Conservation (phyloP, 352 stramenopile species). For the Thalassiosira livingstoniorum region DNA sequence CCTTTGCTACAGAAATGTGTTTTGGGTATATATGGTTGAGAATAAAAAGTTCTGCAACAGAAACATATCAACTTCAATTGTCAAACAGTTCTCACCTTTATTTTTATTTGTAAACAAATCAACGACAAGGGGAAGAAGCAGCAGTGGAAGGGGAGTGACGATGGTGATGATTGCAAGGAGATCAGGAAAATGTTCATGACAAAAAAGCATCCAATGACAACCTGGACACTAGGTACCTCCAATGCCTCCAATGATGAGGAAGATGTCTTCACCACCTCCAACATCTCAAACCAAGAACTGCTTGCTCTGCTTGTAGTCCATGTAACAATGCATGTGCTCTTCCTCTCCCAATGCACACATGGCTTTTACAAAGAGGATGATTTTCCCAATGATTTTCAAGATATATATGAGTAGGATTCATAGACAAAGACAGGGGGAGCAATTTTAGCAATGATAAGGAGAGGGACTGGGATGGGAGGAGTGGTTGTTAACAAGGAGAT, state of each 20-base stretch:
- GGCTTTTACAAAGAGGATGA: conserved; percentile 83
- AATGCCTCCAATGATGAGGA: conserved; percentile 66
- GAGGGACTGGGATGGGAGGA: conserved; percentile 2
- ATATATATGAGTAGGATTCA: conserved; percentile 23
- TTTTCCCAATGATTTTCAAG: neutral
- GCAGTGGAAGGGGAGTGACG: neutral
- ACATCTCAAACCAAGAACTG: conserved; percentile 83
- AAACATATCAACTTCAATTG: no score
- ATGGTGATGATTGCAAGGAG: neutral
- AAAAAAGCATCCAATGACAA: no score
- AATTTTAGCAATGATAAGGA: conserved; percentile 24
- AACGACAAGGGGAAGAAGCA: neutral
- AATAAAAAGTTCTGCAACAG: no score
- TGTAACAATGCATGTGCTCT: conserved; percentile 86
- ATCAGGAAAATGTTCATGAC: conserved; percentile 3
- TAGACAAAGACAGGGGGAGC: conserved; percentile 8
- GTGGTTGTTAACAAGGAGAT: neutral
- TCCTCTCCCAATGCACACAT: conserved; percentile 87
- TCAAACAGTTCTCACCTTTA: no score
- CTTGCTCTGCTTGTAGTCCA: conserved; percentile 85
- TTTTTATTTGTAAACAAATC: no score
- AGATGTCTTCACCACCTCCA: no score
- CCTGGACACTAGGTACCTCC: no score
- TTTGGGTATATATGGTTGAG: no score
- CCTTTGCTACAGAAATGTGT: no score